Evolutionary conservation across 2,329 filamentous ascomycete genomes (phyloP), one percentile per base, ranked within the genome.

Genomic region (Ophiostoma sp.): DNA sequence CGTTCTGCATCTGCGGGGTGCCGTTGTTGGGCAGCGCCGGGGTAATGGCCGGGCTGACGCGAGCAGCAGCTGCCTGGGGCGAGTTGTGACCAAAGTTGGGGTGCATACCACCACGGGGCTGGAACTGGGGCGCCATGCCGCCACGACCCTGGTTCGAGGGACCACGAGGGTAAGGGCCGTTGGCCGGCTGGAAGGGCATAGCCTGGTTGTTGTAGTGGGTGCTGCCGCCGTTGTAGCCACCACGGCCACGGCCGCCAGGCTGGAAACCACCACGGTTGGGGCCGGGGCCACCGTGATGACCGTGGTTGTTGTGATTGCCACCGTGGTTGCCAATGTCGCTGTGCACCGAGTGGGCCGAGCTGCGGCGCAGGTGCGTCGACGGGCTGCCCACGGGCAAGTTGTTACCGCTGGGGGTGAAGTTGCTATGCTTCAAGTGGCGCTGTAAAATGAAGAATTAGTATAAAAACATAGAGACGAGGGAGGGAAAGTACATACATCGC

Each of bases 281-380:
- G 77, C 85, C 85, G 79, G 89, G 88, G 39, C 75, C 74, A 9
- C 93, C 96, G 79, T 95, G 93, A 79, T 87, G 90, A 80, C 87
- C 85, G 75, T 88, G 86, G 70, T 87, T 87, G 76, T 84, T 85
- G 80, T 89, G 87, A 79, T 87, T 90, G 81, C 87, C 88, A 28
- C 45, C 85, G 79, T 89, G 87, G 80, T 87, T 90, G 81, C 87
- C 88, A 82, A 91, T 88, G 76, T 95, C 92, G 80, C 89, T 90
- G 81, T 95, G 92, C 76, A 90, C 87, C 28, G 93, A 97, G 79
- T 96, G 94, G 50, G 92, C 92, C 39, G 95, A 98, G 81, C 95
- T 92, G 78, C 94, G 92, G 79, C 95, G 92, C 78, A 93, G 88
- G 82, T 98, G 95, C 76, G 84, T 87, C 79, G 92, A 74, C 78